Evolutionary conservation across 1,284 basidiomycete genomes (phyloP).

Genomic region (Boletus smithii): DNA sequence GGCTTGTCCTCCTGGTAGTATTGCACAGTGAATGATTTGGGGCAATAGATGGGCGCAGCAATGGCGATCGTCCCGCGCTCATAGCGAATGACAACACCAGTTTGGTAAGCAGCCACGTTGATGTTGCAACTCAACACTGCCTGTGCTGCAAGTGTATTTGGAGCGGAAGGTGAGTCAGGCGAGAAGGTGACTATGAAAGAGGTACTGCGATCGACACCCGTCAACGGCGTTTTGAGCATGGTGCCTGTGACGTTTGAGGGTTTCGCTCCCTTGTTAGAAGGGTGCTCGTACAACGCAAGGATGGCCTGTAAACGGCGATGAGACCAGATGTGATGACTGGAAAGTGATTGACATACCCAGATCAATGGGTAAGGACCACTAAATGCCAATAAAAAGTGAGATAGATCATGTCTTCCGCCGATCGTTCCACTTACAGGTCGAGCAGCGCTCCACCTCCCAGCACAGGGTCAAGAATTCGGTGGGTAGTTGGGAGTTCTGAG

Average conservation of each 20-base stretch:
- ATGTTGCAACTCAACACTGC: constrained; percentile 67
- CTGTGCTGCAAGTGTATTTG: constrained; percentile 52
- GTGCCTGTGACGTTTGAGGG: constrained; percentile 59
- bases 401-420: neutral
- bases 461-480: constrained; percentile 77
- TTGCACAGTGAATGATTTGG: constrained; percentile 60
- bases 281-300: constrained; percentile 76
- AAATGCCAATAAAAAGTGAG: constrained; percentile 4
- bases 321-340: constrained; percentile 4
- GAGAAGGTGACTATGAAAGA: constrained; percentile 75
- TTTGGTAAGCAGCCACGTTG: constrained; percentile 42
- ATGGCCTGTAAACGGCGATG: constrained; percentile 50
- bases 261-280: constrained; percentile 53
- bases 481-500: constrained; percentile 60
- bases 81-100: constrained; percentile 63
- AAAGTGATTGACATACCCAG: constrained; percentile 49
- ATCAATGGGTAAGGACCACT: constrained; percentile 82
- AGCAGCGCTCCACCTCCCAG: constrained; percentile 85
- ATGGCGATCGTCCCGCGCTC: constrained; percentile 65
- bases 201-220: constrained; percentile 78
- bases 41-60: constrained; percentile 60
- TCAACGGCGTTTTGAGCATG: constrained; percentile 72
- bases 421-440: constrained; percentile 58
- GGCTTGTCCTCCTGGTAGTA: constrained; percentile 52
- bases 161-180: constrained; percentile 32